Conservation (phyloP, 805 yeast genomes). For the Ogataea methylovora region DNA sequence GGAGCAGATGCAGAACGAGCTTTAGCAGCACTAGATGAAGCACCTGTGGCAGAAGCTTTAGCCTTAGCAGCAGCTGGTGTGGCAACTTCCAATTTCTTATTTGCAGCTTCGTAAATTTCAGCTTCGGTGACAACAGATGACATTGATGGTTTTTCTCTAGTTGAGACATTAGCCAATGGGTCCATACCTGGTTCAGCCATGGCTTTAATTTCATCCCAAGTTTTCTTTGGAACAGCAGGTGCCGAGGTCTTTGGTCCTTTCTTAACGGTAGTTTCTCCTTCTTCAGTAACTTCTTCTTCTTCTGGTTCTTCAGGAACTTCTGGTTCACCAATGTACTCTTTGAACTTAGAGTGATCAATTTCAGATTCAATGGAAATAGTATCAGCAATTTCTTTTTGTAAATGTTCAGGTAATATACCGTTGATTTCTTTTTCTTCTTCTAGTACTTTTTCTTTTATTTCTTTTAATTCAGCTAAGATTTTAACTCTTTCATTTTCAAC, state of each 20-base stretch:
- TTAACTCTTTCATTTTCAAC: slow-evolving; percentile 33
- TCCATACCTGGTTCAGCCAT: slow-evolving; percentile 25
- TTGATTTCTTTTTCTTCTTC: slow-evolving; percentile 41
- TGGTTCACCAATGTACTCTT: slow-evolving; percentile 19
- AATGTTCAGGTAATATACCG: slow-evolving; percentile 44
- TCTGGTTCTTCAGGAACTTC: slow-evolving; percentile 25
- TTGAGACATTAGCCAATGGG: slow-evolving; percentile 27
- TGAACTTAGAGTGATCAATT: slow-evolving; percentile 20
- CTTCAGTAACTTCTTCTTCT: slow-evolving; percentile 24
- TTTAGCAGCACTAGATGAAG: slow-evolving; percentile 3
- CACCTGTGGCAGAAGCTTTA: slow-evolving; percentile 1
- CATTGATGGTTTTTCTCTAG: slow-evolving; percentile 32
- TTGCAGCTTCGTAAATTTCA: slow-evolving; percentile 7
- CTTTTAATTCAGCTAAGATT: slow-evolving; percentile 28
- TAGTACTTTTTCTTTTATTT: slow-evolving; percentile 27
- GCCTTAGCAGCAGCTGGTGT: slow-evolving; percentile 1
- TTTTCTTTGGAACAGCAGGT: slow-evolving; percentile 16
- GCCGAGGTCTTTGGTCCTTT: not conserved
- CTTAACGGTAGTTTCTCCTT: slow-evolving; percentile 12
- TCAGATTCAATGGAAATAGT: slow-evolving; percentile 19
- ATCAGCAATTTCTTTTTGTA: slow-evolving; percentile 27
- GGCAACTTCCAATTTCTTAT: slow-evolving; percentile 1
- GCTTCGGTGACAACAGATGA: slow-evolving; percentile 16
- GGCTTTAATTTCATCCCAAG: slow-evolving; percentile 19
- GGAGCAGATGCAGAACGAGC: slow-evolving; percentile 5